A percentile compares a stretch with the other conserved stretches of the same genome.
phyloP scores from a whole-genome alignment of 768 basidiomycete species.

The Serendipita sp. region DNA sequence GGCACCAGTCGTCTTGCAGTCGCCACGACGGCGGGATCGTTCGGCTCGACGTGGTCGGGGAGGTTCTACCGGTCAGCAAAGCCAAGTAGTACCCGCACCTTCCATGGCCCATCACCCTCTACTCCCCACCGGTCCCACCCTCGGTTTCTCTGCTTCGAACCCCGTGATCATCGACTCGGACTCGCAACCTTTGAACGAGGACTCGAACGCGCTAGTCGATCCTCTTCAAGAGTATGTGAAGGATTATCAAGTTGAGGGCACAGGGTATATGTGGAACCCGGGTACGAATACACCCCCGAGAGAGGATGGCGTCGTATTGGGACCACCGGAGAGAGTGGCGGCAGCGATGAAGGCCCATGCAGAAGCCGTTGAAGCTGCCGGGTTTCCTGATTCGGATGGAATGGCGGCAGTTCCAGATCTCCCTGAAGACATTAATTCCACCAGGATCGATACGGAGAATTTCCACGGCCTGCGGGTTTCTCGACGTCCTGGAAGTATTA shows the following conservation, averaged over 20 bases:
- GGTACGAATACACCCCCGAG: neutral
- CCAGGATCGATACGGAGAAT: neutral
- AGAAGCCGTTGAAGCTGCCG: neutral
- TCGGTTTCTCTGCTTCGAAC: neutral
- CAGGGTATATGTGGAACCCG: neutral
- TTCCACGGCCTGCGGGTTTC: neutral
- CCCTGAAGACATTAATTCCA: neutral
- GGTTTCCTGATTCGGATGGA: neutral
- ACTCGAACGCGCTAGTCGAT: neutral
- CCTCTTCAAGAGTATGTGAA: neutral
- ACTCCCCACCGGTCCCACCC: neutral
- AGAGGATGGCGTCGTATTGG: neutral
- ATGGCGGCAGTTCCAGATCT: neutral
- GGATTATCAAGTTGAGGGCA: neutral
- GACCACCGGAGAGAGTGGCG: no score
- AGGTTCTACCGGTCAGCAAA: no score
- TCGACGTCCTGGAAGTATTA: neutral
- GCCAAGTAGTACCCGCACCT: neutral
- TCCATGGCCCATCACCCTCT: neutral
- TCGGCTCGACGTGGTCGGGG: no score
- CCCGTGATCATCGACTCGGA: neutral
- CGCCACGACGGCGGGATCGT: neutral
- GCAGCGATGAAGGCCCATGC: no score
- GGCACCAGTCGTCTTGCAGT: neutral
- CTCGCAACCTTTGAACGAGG: neutral